Percentiles rank a stretch among this genome's conserved stretches.
Evolutionary conservation across 768 basidiomycete genomes (phyloP).

Genomic region (Trametes coccinea): DNA sequence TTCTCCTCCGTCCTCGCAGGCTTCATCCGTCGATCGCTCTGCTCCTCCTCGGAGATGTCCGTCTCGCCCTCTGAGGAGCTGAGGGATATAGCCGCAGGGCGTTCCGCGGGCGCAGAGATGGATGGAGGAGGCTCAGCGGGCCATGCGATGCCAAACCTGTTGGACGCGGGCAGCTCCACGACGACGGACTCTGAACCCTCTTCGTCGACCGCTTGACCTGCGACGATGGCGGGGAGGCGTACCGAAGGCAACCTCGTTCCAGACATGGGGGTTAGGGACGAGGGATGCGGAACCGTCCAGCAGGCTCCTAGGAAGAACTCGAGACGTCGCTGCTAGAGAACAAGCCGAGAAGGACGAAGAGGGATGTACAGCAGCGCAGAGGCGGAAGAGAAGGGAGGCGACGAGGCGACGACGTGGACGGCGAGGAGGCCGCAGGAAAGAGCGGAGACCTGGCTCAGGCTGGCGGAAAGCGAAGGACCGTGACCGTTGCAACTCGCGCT

Average conservation of each 20-base stretch:
- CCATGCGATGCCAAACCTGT: conserved; percentile 64
- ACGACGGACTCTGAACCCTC: conserved; percentile 46
- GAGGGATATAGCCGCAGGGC: conserved; percentile 38
- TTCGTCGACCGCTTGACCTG: conserved; percentile 42
- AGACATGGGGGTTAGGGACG: conserved; percentile 30
- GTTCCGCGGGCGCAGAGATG: conserved; percentile 41
- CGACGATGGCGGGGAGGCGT: conserved; percentile 46
- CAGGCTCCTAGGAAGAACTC: conserved; percentile 17
- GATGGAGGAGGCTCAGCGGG: conserved; percentile 46
- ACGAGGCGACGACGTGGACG: conserved; percentile 1
- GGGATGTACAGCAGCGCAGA: neutral
- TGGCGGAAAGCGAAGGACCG: neutral
- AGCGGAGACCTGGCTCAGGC: conserved; percentile 7
- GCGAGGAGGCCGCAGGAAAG: conserved; percentile 17
- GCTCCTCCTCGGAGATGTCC: conserved; percentile 49
- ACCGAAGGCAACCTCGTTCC: conserved; percentile 45
- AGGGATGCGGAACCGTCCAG: conserved; percentile 18
- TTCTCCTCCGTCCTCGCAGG: conserved; percentile 21
- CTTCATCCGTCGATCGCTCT: conserved; percentile 18
- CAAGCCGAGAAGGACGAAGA: neutral
- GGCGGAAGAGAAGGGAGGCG: conserved; percentile 3
- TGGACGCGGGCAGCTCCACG: conserved; percentile 47
- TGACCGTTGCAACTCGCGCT: conserved; percentile 1
- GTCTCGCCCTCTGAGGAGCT: conserved; percentile 56
- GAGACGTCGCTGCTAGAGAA: neutral